A percentile compares a stretch with the other conserved stretches of the same genome.
These are phyloP conservation scores for Diutina scorzettiae DNA, from an alignment of 1,139 yeast genomes.

Conservation along the genomic window DNA sequence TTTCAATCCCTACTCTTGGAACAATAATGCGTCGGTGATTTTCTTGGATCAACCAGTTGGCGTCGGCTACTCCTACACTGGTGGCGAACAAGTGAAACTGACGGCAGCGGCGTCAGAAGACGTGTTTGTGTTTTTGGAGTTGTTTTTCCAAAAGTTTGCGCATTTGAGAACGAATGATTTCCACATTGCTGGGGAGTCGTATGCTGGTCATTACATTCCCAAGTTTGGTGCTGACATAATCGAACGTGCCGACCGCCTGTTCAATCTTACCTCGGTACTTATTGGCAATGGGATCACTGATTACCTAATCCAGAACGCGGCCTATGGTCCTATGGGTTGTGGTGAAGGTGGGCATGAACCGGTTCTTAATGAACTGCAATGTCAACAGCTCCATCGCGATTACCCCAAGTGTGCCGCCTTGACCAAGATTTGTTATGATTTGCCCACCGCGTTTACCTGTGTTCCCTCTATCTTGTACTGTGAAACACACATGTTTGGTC, in stretches of 20 bases:
- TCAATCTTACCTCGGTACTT: conserved; percentile 16
- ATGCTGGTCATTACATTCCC: conserved; percentile 10
- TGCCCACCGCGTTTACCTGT: conserved; percentile 8
- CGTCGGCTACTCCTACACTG: conserved; percentile 10
- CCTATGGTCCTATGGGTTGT: conserved; percentile 10
- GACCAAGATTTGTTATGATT: conserved; percentile 7
- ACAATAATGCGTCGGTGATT: conserved; percentile 50
- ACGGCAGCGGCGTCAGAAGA: conserved; percentile 10
- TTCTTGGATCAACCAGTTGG: conserved; percentile 18
- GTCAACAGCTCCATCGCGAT: conserved; percentile 8
- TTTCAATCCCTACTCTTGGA: conserved; percentile 59
- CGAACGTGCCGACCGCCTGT: conserved; percentile 9
- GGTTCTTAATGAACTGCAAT: conserved; percentile 6
- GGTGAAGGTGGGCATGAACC: conserved; percentile 10
- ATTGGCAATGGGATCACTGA: conserved; percentile 10
- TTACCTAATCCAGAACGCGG: conserved; percentile 8
- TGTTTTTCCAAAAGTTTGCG: conserved; percentile 9
- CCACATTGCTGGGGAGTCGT: conserved; percentile 10
- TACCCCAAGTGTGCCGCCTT: conserved; percentile 8
- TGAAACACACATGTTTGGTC: conserved; percentile 13
- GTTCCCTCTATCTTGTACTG: conserved; percentile 9
- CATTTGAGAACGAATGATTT: conserved; percentile 8
- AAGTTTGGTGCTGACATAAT: conserved; percentile 8
- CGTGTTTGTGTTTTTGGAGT: conserved; percentile 9
- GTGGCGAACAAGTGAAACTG: conserved; percentile 6